A percentile compares a stretch with the other conserved stretches of the same genome.
Conservation (phyloP, 2,329 filamentous ascomycete genomes). For the Penicillium occitanis region DNA sequence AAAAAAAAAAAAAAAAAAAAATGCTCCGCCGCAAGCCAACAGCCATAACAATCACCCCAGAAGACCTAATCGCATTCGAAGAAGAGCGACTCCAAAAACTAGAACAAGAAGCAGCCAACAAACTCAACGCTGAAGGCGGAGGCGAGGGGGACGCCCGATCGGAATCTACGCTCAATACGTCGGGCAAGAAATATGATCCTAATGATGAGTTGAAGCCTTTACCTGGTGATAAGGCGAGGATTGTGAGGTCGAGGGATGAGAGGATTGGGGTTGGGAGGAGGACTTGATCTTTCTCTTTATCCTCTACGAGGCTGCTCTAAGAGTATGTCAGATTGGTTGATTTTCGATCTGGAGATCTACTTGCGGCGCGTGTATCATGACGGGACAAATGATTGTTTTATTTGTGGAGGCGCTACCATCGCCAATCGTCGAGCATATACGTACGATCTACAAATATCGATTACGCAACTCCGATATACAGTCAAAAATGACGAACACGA, state of each 20-base stretch:
- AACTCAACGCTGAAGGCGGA: constrained; percentile 23
- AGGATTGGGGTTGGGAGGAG: constrained; percentile 40
- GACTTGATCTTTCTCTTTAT: constrained; percentile 1
- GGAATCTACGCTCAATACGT: constrained; percentile 8
- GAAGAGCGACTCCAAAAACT: constrained; percentile 37
- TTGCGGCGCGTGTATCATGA: not conserved
- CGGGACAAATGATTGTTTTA: not conserved
- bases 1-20: too few species aligned
- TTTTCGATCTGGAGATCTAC: not conserved
- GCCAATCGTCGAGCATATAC: not conserved
- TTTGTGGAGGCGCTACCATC: not conserved
- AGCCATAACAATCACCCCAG: constrained; percentile 50
- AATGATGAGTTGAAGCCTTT: constrained; percentile 53
- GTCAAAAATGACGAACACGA: not conserved
- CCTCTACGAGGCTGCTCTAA: not conserved
- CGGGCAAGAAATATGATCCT: constrained; percentile 38
- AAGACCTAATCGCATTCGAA: constrained; percentile 51
- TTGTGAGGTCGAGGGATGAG: constrained; percentile 49
- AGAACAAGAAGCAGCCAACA: constrained; percentile 29
- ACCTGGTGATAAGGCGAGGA: constrained; percentile 50
- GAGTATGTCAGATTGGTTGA: not conserved
- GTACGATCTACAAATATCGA: not conserved
- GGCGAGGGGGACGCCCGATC: constrained; percentile 7
- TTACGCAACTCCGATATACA: not conserved
- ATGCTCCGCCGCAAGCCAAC: constrained; percentile 55